Conservation (phyloP, 1,284 basidiomycete genomes). For the Cystobasidiaceae sp. region DNA sequence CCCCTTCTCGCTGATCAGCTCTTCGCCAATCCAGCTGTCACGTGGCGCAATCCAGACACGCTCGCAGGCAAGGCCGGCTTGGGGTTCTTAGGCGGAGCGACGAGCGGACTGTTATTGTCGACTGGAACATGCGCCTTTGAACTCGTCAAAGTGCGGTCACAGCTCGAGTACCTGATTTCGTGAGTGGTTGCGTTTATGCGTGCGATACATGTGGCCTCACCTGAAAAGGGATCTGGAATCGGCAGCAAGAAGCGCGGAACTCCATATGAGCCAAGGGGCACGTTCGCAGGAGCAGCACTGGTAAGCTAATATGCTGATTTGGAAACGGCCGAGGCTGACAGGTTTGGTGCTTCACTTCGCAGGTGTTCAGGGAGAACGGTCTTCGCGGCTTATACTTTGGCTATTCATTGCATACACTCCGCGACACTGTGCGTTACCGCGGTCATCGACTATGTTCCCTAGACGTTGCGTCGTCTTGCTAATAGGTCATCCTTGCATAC, state of each 20-base stretch:
- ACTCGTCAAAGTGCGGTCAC: conserved; percentile 75
- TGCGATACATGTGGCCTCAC: too few species aligned
- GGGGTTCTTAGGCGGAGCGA: conserved; percentile 70
- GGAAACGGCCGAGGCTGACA: not conserved
- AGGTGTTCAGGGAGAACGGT: conserved; percentile 53
- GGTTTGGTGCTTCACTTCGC: not conserved
- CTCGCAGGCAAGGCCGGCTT: conserved; percentile 66
- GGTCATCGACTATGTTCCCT: too few species aligned
- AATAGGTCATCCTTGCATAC: too few species aligned
- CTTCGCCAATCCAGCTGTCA: conserved; percentile 49
- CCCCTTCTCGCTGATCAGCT: too few species aligned
- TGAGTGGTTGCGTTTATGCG: too few species aligned
- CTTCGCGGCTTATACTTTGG: conserved; percentile 72
- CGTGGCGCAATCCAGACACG: conserved; percentile 57
- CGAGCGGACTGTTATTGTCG: conserved; percentile 59
- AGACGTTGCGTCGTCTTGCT: too few species aligned
- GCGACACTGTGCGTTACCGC: conserved; percentile 34
- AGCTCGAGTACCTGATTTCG: conserved; percentile 90
- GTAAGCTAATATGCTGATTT: conserved; percentile 1
- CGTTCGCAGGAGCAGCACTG: conserved; percentile 37
- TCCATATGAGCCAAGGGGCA: conserved; percentile 39
- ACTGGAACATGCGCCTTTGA: conserved; percentile 63
- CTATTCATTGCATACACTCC: conserved; percentile 59
- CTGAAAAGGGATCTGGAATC: too few species aligned
- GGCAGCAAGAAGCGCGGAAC: conserved; percentile 39